Evolutionary conservation across 495 filamentous ascomycete genomes (phyloP).

Genomic region (Alectoria sarmentosa): DNA sequence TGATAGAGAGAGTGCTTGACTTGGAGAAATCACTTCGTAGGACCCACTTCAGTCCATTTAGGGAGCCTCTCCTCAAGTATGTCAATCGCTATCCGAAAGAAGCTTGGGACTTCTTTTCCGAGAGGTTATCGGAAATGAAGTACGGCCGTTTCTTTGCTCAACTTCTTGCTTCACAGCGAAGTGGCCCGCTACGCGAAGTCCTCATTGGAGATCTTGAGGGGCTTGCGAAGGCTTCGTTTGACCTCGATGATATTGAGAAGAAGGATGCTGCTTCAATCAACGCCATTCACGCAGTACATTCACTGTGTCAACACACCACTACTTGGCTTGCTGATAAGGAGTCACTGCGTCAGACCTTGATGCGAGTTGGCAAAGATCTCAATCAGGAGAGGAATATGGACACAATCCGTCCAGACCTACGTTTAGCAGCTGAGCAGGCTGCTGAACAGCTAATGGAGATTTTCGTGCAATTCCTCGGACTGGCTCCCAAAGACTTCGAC

Average conservation of each 20-base stretch:
- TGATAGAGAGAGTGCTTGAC: conserved; percentile 82
- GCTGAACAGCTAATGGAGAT: conserved; percentile 84
- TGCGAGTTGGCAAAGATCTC: conserved; percentile 63
- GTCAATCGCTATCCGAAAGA: conserved; percentile 89
- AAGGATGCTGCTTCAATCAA: conserved; percentile 77
- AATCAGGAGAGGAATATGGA: conserved; percentile 63
- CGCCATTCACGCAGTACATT: conserved; percentile 74
- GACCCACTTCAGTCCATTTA: conserved; percentile 90
- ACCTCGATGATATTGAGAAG: conserved; percentile 47
- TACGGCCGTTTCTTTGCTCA: conserved; percentile 95
- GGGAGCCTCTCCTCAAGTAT: conserved; percentile 87
- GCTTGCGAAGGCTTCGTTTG: conserved; percentile 58
- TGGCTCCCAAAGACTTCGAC: conserved; percentile 73
- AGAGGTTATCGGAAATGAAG: conserved; percentile 68
- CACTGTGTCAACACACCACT: conserved; percentile 51
- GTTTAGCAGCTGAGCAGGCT: conserved; percentile 83
- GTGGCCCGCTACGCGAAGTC: conserved; percentile 63
- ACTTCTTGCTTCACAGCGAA: conserved; percentile 69
- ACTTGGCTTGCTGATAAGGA: conserved; percentile 75
- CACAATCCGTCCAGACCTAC: conserved; percentile 53
- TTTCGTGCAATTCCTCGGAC: conserved; percentile 67
- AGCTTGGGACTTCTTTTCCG: conserved; percentile 68
- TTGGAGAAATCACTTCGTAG: conserved; percentile 79
- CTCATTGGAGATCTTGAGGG: conserved; percentile 66
- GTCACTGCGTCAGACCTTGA: conserved; percentile 60